Evolutionary conservation across 2,329 filamentous ascomycete species (phyloP).

Genomic region (Mycocentrospora acerina): DNA sequence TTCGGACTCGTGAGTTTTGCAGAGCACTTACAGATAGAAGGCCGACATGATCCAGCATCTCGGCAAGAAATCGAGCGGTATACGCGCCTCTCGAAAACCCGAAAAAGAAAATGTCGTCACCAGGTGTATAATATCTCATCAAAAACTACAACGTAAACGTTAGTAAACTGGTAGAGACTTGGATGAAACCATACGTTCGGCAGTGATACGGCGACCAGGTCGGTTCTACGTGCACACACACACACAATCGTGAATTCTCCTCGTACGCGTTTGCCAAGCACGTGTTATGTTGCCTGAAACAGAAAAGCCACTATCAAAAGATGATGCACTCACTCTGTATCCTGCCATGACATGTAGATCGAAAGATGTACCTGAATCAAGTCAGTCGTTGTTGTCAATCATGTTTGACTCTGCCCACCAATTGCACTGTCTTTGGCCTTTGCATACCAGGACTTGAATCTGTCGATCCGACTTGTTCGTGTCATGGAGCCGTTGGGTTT

Average conservation of each 20-base stretch:
- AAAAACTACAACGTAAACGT: slow-evolving; percentile 38
- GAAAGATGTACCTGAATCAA: slow-evolving; percentile 65
- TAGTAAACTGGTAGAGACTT: too few species aligned
- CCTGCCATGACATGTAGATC: slow-evolving; percentile 81
- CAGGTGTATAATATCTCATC: slow-evolving; percentile 52
- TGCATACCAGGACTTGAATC: slow-evolving; percentile 65
- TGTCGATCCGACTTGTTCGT: slow-evolving; percentile 58
- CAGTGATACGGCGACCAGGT: too few species aligned
- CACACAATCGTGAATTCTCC: too few species aligned
- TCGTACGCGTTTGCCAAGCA: too few species aligned
- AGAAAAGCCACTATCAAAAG: too few species aligned
- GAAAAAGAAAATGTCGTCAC: slow-evolving; percentile 52
- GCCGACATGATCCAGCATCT: slow-evolving; percentile 83
- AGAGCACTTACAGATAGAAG: slow-evolving; percentile 57
- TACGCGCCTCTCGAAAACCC: slow-evolving; percentile 55
- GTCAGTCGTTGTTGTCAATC: slow-evolving; percentile 3
- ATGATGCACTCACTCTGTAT: slow-evolving; percentile 67
- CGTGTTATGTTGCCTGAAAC: too few species aligned
- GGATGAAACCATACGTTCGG: too few species aligned
- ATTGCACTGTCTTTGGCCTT: slow-evolving; percentile 79
- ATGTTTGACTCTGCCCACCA: slow-evolving; percentile 12
- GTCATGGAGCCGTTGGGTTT: slow-evolving; percentile 52
- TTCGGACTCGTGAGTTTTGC: not conserved
- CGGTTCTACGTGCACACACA: too few species aligned
- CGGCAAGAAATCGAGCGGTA: slow-evolving; percentile 60